Conservation (phyloP, 352 stramenopile species). For the Phytophthora pisi region DNA sequence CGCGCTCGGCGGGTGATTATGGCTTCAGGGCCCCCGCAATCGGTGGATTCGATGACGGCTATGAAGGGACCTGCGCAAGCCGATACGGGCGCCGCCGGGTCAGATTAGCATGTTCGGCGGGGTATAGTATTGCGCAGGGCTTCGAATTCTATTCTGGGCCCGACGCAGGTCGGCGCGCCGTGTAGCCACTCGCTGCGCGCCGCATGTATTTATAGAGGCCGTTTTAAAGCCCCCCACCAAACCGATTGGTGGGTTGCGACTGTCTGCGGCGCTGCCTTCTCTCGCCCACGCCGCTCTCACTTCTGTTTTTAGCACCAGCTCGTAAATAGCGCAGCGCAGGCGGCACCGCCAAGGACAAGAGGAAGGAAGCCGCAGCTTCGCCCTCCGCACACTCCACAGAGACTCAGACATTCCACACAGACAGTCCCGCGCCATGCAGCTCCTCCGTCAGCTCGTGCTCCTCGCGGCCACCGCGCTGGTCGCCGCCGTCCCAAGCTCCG, state of each 20-base stretch:
- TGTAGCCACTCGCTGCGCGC: not conserved
- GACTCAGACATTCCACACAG: constrained; percentile 6
- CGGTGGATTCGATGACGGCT: constrained; percentile 12
- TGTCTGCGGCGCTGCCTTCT: constrained; percentile 18
- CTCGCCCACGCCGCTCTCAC: constrained; percentile 16
- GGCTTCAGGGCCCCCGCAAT: constrained; percentile 20
- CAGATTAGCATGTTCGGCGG: not conserved
- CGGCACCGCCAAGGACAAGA: constrained; percentile 19
- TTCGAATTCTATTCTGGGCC: not conserved
- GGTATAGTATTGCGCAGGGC: not conserved
- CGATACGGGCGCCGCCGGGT: not conserved
- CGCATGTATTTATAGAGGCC: constrained; percentile 9
- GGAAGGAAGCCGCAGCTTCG: constrained; percentile 5
- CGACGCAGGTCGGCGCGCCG: not conserved
- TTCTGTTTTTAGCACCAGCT: constrained; percentile 40
- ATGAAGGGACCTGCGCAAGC: not conserved
- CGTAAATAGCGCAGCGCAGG: constrained; percentile 3
- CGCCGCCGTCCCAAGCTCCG: not conserved
- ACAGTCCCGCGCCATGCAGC: constrained; percentile 25
- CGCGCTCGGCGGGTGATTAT: constrained; percentile 18
- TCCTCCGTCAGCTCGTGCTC: constrained; percentile 32
- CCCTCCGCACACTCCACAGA: not conserved
- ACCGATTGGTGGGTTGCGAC: constrained; percentile 22
- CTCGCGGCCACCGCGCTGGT: constrained; percentile 21
- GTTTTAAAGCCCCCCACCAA: constrained; percentile 4